A percentile compares a stretch with the other conserved stretches of the same genome.
phyloP scores from a whole-genome alignment of 805 yeast species.

The Saccharomycopsis synnaedendra region DNA sequence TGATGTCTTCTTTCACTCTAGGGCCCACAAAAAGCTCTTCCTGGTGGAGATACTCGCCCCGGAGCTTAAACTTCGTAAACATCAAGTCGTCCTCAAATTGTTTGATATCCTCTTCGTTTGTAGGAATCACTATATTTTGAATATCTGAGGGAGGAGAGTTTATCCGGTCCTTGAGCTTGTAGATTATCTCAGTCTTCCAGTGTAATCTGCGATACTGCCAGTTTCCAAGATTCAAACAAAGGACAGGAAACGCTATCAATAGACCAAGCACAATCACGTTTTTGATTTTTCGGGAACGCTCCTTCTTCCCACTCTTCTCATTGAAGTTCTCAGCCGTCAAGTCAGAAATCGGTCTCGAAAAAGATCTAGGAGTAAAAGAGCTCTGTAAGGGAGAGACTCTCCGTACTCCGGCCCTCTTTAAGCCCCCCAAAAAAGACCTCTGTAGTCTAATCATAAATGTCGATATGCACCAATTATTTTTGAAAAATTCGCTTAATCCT shows the following conservation, averaged over 20 bases:
- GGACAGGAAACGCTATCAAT: conserved; percentile 66
- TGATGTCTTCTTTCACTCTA: conserved; percentile 53
- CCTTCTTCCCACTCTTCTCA: conserved; percentile 1
- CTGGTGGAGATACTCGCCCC: conserved; percentile 71
- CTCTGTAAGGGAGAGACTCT: too few relatives aligned
- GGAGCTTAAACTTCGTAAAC: conserved; percentile 64
- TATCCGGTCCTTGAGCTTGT: conserved; percentile 72
- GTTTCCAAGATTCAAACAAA: conserved; percentile 76
- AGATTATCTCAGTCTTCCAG: conserved; percentile 82
- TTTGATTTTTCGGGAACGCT: conserved; percentile 2
- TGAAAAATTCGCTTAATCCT: too few relatives aligned
- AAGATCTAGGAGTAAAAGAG: too few relatives aligned
- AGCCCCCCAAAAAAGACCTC: too few relatives aligned
- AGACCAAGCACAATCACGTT: conserved; percentile 19
- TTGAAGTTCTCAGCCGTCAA: not conserved
- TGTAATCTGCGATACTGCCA: conserved; percentile 84
- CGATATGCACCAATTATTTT: too few relatives aligned
- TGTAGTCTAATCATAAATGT: too few relatives aligned
- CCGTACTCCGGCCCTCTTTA: too few relatives aligned
- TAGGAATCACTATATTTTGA: conserved; percentile 57
- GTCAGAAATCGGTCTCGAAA: not conserved
- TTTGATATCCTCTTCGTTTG: conserved; percentile 32
- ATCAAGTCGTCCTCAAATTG: conserved; percentile 47
- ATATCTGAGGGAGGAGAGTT: conserved; percentile 62
- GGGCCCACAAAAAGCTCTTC: conserved; percentile 93